phyloP scores from a whole-genome alignment of 148 eudicot species.

The Camellia sinensis region DNA sequence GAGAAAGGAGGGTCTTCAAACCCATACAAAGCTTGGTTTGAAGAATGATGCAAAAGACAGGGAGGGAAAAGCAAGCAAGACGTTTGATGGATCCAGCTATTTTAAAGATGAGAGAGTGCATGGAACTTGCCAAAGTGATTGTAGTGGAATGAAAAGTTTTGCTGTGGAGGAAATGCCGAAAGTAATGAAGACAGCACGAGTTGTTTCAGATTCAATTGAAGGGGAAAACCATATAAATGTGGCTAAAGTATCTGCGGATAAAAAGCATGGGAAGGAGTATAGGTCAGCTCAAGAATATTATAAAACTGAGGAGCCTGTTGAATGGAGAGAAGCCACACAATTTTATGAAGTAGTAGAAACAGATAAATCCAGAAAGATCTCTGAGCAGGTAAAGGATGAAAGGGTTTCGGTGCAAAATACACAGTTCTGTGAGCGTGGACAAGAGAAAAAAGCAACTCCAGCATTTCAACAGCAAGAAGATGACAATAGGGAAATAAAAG shows the following conservation, averaged over 20 bases:
- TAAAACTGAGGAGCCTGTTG: slow-evolving; percentile 41
- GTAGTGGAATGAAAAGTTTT: slow-evolving; percentile 21
- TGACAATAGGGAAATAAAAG: slow-evolving; percentile 16
- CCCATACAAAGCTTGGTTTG: slow-evolving; percentile 19
- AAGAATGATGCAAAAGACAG: slow-evolving; percentile 26
- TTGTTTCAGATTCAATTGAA: slow-evolving; percentile 26
- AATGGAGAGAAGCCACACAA: slow-evolving; percentile 62
- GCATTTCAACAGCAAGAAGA: slow-evolving; percentile 28
- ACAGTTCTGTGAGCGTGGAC: slow-evolving; percentile 12
- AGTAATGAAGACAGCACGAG: slow-evolving; percentile 19
- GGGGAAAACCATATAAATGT: slow-evolving; percentile 20
- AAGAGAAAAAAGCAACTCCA: slow-evolving; percentile 13
- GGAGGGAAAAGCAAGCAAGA: slow-evolving; percentile 25
- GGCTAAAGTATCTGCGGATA: slow-evolving; percentile 27
- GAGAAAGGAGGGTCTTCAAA: slow-evolving; percentile 47
- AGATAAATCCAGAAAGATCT: slow-evolving; percentile 20
- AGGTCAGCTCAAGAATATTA: slow-evolving; percentile 33
- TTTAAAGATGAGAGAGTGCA: slow-evolving; percentile 32
- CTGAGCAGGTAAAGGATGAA: slow-evolving; percentile 19
- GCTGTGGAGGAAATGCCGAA: slow-evolving; percentile 31
- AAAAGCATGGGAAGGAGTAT: slow-evolving; percentile 22
- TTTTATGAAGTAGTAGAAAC: slow-evolving; percentile 62
- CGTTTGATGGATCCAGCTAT: slow-evolving; percentile 14
- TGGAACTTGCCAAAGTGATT: slow-evolving; percentile 28
- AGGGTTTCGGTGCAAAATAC: slow-evolving; percentile 15